Evolutionary conservation across 73 alveolate genomes (phyloP).

Genomic region (Blepharisma stoltei): DNA sequence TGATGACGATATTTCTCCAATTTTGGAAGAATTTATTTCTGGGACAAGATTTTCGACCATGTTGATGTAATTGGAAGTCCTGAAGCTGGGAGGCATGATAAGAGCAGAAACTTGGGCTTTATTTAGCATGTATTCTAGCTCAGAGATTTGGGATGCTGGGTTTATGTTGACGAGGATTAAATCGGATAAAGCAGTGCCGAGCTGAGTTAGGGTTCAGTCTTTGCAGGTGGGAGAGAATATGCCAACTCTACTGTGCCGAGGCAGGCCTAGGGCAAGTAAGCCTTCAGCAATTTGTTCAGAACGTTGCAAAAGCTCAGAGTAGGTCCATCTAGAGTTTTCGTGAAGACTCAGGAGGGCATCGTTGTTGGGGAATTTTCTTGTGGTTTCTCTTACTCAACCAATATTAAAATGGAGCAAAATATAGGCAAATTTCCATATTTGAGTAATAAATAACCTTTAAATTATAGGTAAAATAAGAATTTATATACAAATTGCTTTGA

Average conservation of each 20-base stretch:
- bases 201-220: conserved; percentile 71
- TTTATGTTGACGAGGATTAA: conserved; percentile 78
- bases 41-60: conserved; percentile 58
- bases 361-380: conserved; percentile 45
- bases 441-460: too few species aligned
- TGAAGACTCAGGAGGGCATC: conserved; percentile 27
- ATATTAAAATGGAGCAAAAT: too few species aligned
- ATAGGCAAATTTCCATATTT: too few species aligned
- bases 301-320: conserved; percentile 54
- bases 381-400: conserved; percentile 28
- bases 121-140: conserved; percentile 57
- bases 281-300: conserved; percentile 71
- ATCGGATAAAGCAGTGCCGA: conserved; percentile 73
- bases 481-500: too few species aligned
- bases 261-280: conserved; percentile 69
- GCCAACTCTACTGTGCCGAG: conserved; percentile 72
- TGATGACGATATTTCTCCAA: conserved; percentile 31
- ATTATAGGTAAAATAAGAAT: too few species aligned
- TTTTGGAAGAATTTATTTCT: conserved; percentile 39
- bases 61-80: conserved; percentile 52
- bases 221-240: conserved; percentile 68
- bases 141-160: conserved; percentile 73
- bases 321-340: conserved; percentile 34
- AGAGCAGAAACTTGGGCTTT: conserved; percentile 38
- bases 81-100: conserved; percentile 62